Conservation (phyloP, 73 alveolate species). For the Tetrahymena malaccensis region DNA sequence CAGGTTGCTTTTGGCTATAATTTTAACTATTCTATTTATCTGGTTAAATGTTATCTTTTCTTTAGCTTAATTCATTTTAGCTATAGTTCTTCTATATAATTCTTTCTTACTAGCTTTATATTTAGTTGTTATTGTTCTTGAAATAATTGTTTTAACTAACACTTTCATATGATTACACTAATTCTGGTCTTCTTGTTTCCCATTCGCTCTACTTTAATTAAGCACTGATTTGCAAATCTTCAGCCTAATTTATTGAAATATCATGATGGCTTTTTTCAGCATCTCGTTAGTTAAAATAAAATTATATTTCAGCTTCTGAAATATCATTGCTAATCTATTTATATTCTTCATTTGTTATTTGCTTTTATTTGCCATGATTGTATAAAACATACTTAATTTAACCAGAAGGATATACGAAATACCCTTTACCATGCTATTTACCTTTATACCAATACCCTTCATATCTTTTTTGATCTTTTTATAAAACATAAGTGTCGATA, state of each 20-base stretch:
- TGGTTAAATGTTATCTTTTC: neutral
- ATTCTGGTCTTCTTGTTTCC: neutral
- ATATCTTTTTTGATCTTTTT: conserved; percentile 4
- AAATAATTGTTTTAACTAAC: neutral
- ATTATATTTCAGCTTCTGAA: neutral
- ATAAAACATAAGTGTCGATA: neutral
- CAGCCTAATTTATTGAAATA: neutral
- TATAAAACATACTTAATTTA: neutral
- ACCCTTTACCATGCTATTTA: conserved; percentile 36
- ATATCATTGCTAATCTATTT: neutral
- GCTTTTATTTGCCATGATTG: neutral
- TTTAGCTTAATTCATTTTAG: neutral
- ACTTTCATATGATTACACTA: neutral
- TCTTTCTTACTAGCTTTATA: neutral
- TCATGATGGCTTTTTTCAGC: neutral
- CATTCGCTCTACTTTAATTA: neutral
- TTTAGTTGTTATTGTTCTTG: neutral
- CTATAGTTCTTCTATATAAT: neutral
- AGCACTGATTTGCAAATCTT: neutral
- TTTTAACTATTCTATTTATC: neutral
- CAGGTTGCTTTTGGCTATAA: neutral
- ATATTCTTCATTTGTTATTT: neutral
- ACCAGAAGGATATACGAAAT: conserved; percentile 3
- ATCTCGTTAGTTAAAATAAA: neutral
- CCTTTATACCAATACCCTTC: conserved; percentile 43